Evolutionary conservation across 2,329 filamentous ascomycete species (phyloP), one percentile per base, ranked within the genome.

Genomic region (Aspergillus ruber): DNA sequence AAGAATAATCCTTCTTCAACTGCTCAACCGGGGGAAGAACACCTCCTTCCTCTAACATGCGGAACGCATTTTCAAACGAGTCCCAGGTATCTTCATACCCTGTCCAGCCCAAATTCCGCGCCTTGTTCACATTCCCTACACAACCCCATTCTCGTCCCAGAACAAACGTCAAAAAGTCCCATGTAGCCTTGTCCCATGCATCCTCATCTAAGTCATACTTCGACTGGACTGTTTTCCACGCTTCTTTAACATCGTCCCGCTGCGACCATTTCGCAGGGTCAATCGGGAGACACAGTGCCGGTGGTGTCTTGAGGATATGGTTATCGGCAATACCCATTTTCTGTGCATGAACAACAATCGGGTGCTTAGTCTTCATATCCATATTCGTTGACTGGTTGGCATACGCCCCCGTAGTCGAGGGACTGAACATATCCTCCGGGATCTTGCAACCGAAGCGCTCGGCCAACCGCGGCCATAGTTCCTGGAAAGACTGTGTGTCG

Each of bases 161-260:
- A 2, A 70, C 67, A 53, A 74, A 72, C 6, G 64, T 68, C 44
- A 72, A 52, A 45, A 72, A 74, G 1, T 51, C 60, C 71, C 72
- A 76, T 0, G 73, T 75, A 1, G 70, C 73, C 48, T 71, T 68
- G 6, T 71, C 68, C 49, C 71, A 74, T 0, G 60, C 65, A 13
- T 63, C 57, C 44, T 70, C 59, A 4, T 71, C 61, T 15, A 75
- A 38, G 0, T 61, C 58, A 20, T 72, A 59, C 7, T 58, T 55
- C 4, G 68, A 56, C 2, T 59, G 60, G 7, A 75, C 42, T 35
- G 46, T 57, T 3, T 51, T 50, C 72, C 73, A 75, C 10, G 63
- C 64, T n/a, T 61, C 45, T 36, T 65, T 62, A 4, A 74, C 67
- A 36, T 73, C 64, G 0, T 45, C 29, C 15, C 65, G 60, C 45